Base-by-base conservation (phyloP, 768 basidiomycete genomes). In the Strobilomyces echinocephalus region DNA sequence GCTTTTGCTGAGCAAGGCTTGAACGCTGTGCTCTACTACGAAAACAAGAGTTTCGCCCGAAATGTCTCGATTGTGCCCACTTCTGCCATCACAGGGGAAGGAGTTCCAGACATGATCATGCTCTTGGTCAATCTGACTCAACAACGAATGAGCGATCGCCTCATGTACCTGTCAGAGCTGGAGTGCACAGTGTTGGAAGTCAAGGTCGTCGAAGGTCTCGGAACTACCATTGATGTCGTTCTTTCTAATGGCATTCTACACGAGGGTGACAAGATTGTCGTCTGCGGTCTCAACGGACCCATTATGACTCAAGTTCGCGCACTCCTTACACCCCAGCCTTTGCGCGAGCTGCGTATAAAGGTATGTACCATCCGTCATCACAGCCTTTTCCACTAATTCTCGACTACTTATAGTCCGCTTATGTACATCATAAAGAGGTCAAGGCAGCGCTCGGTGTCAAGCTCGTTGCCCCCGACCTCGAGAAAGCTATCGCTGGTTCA, bases 71-170 rank as follows among this genome's bases (percentile, higher is more conserved):
- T 99, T 46, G 95, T 99, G 12, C 95, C 97, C 30, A 98, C 95
- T 5, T 98, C 97, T 51, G 97, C 97, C 33, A 85, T 97, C 71
- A 97, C 95, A 4, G 97, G 95, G 52, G 97, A 99, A 73, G 97
- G 97, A 69, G 80, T 99, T 11, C 97, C 97, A 28, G 97, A 98
- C 75, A 95, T 99, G 95, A 93, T 99, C 74, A 91, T 95, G 91
- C 79, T 99, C 26, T 84, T 99, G 66, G 83, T 97, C 73, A 95
- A 97, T 70, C 80, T 98, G 50, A 98, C 95, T 15, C 95, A 98
- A 70, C 88, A 97, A 73, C 84, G 97, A 55, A 97, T 98, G 95
- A 93, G 88, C 69, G 91, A 95, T 69, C 82, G 88, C 40, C 79
- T 99, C 56, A 99, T 98, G 97, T 99, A 98, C 73, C 80, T 98